Percentiles rank a stretch among this genome's conserved stretches.
Conservation (phyloP, 129 eudicot genomes). For the Oenanthe sinensis region DNA sequence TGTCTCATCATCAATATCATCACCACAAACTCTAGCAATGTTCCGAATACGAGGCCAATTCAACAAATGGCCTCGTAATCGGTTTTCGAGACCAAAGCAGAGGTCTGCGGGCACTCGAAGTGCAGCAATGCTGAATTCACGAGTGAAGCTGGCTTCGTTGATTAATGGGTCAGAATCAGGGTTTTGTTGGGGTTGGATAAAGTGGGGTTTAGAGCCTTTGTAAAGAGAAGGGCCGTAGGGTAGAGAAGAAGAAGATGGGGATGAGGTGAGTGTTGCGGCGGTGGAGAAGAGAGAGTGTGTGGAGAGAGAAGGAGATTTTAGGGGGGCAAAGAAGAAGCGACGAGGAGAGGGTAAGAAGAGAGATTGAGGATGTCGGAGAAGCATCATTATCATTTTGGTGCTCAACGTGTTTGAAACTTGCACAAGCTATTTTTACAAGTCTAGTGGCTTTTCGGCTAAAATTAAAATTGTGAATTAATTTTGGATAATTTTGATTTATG, state of each 20-base stretch:
- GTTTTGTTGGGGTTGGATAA: neutral
- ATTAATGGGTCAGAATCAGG: constrained; percentile 8
- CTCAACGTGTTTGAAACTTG: too few species aligned
- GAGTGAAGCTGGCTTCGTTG: constrained; percentile 47
- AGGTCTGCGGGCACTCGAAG: constrained; percentile 61
- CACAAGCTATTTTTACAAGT: too few species aligned
- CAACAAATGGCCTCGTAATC: constrained; percentile 74
- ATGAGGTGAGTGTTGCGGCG: constrained; percentile 20
- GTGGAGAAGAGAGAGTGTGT: constrained; percentile 25
- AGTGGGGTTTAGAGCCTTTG: constrained; percentile 35
- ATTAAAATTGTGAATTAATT: too few species aligned
- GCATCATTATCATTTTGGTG: constrained; percentile 18
- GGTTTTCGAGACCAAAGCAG: constrained; percentile 59
- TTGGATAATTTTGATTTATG: too few species aligned
- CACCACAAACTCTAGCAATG: constrained; percentile 83
- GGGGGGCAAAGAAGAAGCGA: constrained; percentile 19
- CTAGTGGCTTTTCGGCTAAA: too few species aligned
- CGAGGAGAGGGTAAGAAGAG: constrained; percentile 21
- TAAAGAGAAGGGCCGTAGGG: constrained; percentile 76
- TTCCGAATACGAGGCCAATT: constrained; percentile 91
- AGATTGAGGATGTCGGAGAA: constrained; percentile 27
- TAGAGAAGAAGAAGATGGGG: constrained; percentile 15
- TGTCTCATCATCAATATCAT: constrained; percentile 53
- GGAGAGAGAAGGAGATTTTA: constrained; percentile 8
- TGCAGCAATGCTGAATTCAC: constrained; percentile 64